Base-by-base conservation (phyloP, 2,329 filamentous ascomycete species). In the Paraconiothyrium sp. region DNA sequence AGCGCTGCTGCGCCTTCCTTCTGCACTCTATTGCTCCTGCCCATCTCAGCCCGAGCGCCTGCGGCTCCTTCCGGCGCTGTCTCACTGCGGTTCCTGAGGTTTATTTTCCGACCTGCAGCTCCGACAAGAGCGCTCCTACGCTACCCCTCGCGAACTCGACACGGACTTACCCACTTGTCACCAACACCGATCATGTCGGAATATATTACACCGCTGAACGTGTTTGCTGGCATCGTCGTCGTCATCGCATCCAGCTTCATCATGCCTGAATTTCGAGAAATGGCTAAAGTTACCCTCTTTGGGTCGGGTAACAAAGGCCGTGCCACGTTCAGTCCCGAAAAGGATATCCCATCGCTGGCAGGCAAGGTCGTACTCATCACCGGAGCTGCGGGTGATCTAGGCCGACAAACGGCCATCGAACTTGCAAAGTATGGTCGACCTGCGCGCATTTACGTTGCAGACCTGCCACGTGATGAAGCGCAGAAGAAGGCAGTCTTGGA, bases 321-420 rank as follows among this genome's bases (percentile, higher is more conserved):
- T 10, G 52, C 51, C 14, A 20, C 49, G 24, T 64, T 64, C 39
- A 47, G 50, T 16, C 20, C 41, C 39, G 32, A 34, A 44, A 56
- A 47, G 16, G 58, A 63, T 47, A 59, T 63, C 20, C 61, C 61
- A 9, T 56, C 58, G n/a, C n/a, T 61, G 49, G 48, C 61, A 30
- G 58, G 49, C 30, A 63, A 63, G 34, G 61, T 63, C 27, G 32
- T 63, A 20, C 61, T 63, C 16, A 61, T 63, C n/a, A 61, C 61
- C 3, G 61, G 58, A 27, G 61, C 54, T 1, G 58, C 54, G 22
- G 58, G 58, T 34, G 61, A 61, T 34, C 54, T 63, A 6, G 61
- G 61, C 13, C 54, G 58, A 2, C 39, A 63, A 37, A 61, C 54
- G 7, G 46, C 54, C 16, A 58, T 61, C 20, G 54, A 63, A 43